phyloP scores from a whole-genome alignment of 2,329 filamentous ascomycete genomes.

The Clathrospora elynae region DNA sequence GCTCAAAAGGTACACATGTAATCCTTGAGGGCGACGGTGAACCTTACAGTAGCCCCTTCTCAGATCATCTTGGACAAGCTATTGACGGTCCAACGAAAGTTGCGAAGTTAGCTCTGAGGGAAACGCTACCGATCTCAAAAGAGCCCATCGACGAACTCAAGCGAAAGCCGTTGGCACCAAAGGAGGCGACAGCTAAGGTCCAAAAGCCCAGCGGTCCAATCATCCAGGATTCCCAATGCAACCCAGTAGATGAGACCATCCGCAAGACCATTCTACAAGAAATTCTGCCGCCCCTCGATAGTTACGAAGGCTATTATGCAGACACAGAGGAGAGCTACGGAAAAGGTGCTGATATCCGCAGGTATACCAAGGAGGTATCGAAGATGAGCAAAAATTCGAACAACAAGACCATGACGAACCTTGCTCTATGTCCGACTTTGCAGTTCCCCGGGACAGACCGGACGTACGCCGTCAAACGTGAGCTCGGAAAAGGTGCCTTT shows the following conservation, averaged over 20 bases:
- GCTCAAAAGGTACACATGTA: constrained; percentile 52
- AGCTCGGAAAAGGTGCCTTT: constrained; percentile 91
- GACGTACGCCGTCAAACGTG: constrained; percentile 78
- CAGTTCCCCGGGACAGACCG: constrained; percentile 68
- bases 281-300: constrained; percentile 72
- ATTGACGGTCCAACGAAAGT: constrained; percentile 51
- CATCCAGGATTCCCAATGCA: constrained; percentile 82
- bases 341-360: constrained; percentile 76
- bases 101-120: constrained; percentile 59
- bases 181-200: constrained; percentile 48
- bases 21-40: constrained; percentile 51
- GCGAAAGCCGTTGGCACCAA: constrained; percentile 28
- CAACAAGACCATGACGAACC: constrained; percentile 66
- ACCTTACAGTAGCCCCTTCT: constrained; percentile 72
- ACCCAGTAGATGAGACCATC: constrained; percentile 80
- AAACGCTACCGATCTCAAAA: constrained; percentile 46
- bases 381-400: constrained; percentile 60
- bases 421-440: constrained; percentile 66
- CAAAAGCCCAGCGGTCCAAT: constrained; percentile 67
- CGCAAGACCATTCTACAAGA: constrained; percentile 75
- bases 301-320: constrained; percentile 81
- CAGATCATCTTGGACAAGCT: constrained; percentile 63
- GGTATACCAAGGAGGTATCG: constrained; percentile 71
- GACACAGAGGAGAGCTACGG: constrained; percentile 68
- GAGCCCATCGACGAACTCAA: constrained; percentile 19